Evolutionary conservation across 2,329 filamentous ascomycete genomes (phyloP).

Genomic region (Pseudopithomyces chartarum): DNA sequence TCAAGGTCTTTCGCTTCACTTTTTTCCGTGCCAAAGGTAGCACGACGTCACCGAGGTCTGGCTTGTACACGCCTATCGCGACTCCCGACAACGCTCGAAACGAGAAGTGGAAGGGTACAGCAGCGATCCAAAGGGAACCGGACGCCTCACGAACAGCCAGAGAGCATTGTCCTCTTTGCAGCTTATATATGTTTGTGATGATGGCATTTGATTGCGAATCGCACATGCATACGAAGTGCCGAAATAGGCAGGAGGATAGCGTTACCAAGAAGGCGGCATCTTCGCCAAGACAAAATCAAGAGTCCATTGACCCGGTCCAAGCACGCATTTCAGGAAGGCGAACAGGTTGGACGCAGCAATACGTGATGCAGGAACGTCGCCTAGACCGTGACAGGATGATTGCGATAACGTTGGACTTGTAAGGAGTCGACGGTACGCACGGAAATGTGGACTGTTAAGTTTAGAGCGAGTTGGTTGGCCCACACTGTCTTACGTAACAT

Average conservation of each 20-base stretch:
- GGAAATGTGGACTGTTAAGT: no score
- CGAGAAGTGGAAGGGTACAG: not conserved
- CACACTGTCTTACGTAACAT: no score
- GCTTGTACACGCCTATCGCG: not conserved
- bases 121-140: not conserved
- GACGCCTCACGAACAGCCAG: not conserved
- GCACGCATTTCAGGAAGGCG: conserved; percentile 20
- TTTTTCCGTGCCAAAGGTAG: not conserved
- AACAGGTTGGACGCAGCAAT: not conserved
- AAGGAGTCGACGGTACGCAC: not conserved
- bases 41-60: not conserved
- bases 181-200: conserved; percentile 6
- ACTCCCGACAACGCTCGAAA: not conserved
- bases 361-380: not conserved
- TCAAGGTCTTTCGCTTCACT: not conserved
- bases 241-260: conserved; percentile 39
- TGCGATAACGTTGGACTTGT: not conserved
- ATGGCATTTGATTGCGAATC: conserved; percentile 27
- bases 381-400: not conserved
- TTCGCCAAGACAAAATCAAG: conserved; percentile 28
- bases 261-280: conserved; percentile 31
- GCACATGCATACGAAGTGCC: conserved; percentile 36
- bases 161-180: conserved; percentile 21
- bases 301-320: conserved; percentile 37
- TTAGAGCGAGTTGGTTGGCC: no score